Conservation (phyloP, 192 early-diverging fungal species). For the Backusella psychrophila region DNA sequence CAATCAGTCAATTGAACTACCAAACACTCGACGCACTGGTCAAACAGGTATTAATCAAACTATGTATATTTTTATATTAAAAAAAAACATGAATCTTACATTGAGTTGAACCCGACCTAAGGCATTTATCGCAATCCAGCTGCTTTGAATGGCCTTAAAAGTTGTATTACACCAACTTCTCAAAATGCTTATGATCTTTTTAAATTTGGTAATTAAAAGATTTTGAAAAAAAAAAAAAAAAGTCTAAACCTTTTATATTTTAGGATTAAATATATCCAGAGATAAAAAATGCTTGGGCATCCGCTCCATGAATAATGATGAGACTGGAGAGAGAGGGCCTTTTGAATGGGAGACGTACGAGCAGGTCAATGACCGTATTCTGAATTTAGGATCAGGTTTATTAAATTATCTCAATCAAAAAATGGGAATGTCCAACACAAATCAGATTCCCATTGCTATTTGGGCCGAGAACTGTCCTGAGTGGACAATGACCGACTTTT, state of each 20-base stretch:
- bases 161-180: constrained; percentile 39
- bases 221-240: not conserved
- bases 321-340: constrained; percentile 58
- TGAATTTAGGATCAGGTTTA: constrained; percentile 67
- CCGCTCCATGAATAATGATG: constrained; percentile 52
- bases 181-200: constrained; percentile 49
- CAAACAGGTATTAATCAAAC: constrained; percentile 42
- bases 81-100: not conserved
- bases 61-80: not conserved
- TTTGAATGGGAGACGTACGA: constrained; percentile 72
- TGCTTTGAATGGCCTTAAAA: constrained; percentile 24
- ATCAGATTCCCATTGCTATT: constrained; percentile 18
- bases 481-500: constrained; percentile 69
- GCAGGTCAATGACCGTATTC: constrained; percentile 55
- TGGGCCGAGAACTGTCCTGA: constrained; percentile 43
- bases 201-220: constrained; percentile 34
- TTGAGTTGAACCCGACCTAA: not conserved
- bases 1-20: constrained; percentile 48
- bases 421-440: not conserved
- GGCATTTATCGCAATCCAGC: not conserved
- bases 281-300: constrained; percentile 62
- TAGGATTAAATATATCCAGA: constrained; percentile 50
- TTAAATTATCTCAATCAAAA: constrained; percentile 50
- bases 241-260: not conserved
- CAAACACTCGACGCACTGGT: constrained; percentile 43